Percentiles rank a stretch among this genome's conserved stretches.
These are phyloP conservation scores for Malus asiatica DNA, from an alignment of 306 rosid species.

Conservation along the genomic window DNA sequence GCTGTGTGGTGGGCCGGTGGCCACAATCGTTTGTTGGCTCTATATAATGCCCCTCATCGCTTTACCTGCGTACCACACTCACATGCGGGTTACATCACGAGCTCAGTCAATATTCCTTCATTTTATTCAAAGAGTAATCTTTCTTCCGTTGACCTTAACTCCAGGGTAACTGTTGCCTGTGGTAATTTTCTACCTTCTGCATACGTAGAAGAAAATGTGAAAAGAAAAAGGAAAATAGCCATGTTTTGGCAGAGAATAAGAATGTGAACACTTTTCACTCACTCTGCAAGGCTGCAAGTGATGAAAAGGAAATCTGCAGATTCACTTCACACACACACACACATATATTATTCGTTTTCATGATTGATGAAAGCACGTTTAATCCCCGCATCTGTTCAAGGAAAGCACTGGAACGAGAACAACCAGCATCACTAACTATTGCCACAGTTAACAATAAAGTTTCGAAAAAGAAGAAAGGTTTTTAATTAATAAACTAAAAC, in stretches of 20 bases:
- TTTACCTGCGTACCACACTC: not conserved
- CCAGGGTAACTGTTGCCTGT: not conserved
- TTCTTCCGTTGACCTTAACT: not conserved
- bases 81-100: not conserved
- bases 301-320: not conserved
- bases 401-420: not conserved
- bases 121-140: not conserved
- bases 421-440: not conserved
- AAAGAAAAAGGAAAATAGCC: not conserved
- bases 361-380: constrained; percentile 1
- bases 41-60: not conserved
- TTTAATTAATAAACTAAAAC: not conserved
- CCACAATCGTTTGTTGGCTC: not conserved
- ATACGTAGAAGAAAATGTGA: not conserved
- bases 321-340: not conserved
- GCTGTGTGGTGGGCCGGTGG: not conserved
- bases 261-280: too few species aligned
- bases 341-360: not conserved
- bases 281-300: not conserved
- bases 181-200: not conserved
- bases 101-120: not conserved
- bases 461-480: not conserved
- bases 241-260: too few species aligned
- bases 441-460: not conserved
- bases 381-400: not conserved